Conservation (phyloP, 1,139 yeast genomes). For the Candida sanyaensis region DNA sequence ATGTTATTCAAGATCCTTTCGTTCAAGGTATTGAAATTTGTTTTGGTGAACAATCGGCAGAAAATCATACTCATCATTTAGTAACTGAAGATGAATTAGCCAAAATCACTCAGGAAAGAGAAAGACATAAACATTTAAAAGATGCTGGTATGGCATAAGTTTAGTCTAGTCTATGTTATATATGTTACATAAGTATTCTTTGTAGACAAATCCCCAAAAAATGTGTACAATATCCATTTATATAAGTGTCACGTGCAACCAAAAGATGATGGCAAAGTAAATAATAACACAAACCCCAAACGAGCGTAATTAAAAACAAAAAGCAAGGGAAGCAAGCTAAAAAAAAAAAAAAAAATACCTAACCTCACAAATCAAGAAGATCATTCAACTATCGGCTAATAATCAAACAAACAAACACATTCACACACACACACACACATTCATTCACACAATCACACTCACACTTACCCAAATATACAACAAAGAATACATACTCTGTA, state of each 20-base stretch:
- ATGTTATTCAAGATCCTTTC: slow-evolving; percentile 32
- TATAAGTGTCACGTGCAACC: neutral
- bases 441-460: neutral
- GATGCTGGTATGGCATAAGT: slow-evolving; percentile 15
- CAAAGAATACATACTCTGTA: neutral
- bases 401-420: neutral
- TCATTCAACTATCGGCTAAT: neutral
- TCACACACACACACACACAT: neutral
- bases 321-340: neutral
- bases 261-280: neutral
- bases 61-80: slow-evolving; percentile 55
- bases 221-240: neutral
- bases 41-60: slow-evolving; percentile 14
- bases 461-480: no score
- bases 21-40: slow-evolving; percentile 32
- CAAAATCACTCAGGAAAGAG: slow-evolving; percentile 41
- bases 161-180: neutral
- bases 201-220: neutral
- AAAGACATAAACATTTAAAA: slow-evolving; percentile 25
- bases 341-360: neutral
- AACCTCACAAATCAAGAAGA: neutral
- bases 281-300: neutral
- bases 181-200: neutral
- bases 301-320: slow-evolving; percentile 1
- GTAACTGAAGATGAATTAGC: slow-evolving; percentile 57